Conservation (phyloP, 352 stramenopile species). For the Phytopythium litorale region DNA sequence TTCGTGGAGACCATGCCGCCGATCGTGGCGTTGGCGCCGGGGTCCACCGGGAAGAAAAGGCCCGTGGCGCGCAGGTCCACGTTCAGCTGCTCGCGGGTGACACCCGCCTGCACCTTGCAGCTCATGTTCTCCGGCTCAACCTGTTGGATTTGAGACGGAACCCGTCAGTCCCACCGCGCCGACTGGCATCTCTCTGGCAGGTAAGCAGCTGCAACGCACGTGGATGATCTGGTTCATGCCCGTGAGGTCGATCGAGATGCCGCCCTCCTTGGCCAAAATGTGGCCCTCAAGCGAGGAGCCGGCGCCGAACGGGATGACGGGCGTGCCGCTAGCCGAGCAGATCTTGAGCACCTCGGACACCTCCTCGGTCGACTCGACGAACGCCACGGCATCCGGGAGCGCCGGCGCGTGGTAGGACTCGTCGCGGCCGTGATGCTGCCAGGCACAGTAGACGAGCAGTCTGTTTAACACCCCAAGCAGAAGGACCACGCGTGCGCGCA, state of each 20-base stretch:
- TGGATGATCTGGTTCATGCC: slow-evolving; percentile 67
- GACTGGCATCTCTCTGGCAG: not conserved
- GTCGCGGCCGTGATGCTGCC: slow-evolving; percentile 78
- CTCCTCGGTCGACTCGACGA: slow-evolving; percentile 82
- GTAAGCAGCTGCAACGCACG: slow-evolving; percentile 10
- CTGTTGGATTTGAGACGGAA: slow-evolving; percentile 5
- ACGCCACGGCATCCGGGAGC: slow-evolving; percentile 82
- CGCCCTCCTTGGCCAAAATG: slow-evolving; percentile 82
- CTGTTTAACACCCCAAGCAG: slow-evolving; percentile 1
- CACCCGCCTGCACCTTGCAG: slow-evolving; percentile 90
- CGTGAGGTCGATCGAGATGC: slow-evolving; percentile 89
- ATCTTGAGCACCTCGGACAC: slow-evolving; percentile 88
- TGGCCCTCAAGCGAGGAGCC: slow-evolving; percentile 94
- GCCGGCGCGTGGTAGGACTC: slow-evolving; percentile 88
- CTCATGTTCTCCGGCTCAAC: slow-evolving; percentile 74
- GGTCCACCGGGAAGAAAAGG: slow-evolving; percentile 96
- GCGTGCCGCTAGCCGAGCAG: slow-evolving; percentile 69
- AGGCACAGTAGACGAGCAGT: slow-evolving; percentile 2
- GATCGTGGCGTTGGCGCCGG: slow-evolving; percentile 93
- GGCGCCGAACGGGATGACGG: slow-evolving; percentile 94
- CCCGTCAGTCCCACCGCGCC: too few relatives aligned
- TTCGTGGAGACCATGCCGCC: slow-evolving; percentile 92
- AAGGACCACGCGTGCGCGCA: not conserved
- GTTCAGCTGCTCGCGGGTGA: slow-evolving; percentile 92
- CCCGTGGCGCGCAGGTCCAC: slow-evolving; percentile 77